A percentile compares a stretch with the other conserved stretches of the same genome.
Conservation (phyloP, 2,329 filamentous ascomycete species). For the Amesomyces nigricolor region DNA sequence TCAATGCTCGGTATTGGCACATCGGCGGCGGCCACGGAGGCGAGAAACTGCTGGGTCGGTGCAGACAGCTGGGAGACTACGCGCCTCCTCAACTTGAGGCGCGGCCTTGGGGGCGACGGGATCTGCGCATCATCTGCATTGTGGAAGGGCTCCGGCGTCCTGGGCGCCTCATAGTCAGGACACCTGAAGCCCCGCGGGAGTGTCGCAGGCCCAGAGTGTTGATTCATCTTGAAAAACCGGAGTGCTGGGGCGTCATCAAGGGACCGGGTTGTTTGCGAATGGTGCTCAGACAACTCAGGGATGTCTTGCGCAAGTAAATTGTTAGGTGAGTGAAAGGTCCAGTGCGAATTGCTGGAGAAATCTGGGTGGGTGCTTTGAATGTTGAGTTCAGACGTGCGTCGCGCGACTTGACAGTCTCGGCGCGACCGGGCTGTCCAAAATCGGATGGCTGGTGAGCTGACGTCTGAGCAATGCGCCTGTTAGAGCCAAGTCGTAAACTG, state of each 20-base stretch:
- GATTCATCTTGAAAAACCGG: constrained; percentile 40
- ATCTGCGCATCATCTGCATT: constrained; percentile 34
- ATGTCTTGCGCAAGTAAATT: constrained; percentile 1
- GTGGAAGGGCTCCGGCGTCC: constrained; percentile 48
- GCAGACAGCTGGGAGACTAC: constrained; percentile 48
- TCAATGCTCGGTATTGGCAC: constrained; percentile 61
- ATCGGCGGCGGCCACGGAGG: constrained; percentile 60
- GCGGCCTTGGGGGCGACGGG: constrained; percentile 48
- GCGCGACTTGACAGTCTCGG: background rate
- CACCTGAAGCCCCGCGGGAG: constrained; percentile 40
- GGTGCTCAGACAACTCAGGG: background rate
- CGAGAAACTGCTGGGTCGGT: constrained; percentile 61
- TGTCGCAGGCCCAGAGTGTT: constrained; percentile 41
- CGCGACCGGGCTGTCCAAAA: constrained; percentile 11
- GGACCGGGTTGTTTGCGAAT: background rate
- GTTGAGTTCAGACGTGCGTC: constrained; percentile 2
- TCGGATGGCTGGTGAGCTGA: constrained; percentile 21
- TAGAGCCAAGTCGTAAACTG: background rate
- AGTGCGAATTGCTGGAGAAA: background rate
- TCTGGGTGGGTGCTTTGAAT: background rate
- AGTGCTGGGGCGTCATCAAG: constrained; percentile 25
- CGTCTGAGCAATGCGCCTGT: constrained; percentile 5
- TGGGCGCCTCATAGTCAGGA: constrained; percentile 36
- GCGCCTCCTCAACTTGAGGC: constrained; percentile 51
- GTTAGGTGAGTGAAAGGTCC: background rate